These are phyloP conservation scores for Clavariopsis aquatica DNA, from an alignment of 495 filamentous ascomycete species.

Conservation along the genomic window DNA sequence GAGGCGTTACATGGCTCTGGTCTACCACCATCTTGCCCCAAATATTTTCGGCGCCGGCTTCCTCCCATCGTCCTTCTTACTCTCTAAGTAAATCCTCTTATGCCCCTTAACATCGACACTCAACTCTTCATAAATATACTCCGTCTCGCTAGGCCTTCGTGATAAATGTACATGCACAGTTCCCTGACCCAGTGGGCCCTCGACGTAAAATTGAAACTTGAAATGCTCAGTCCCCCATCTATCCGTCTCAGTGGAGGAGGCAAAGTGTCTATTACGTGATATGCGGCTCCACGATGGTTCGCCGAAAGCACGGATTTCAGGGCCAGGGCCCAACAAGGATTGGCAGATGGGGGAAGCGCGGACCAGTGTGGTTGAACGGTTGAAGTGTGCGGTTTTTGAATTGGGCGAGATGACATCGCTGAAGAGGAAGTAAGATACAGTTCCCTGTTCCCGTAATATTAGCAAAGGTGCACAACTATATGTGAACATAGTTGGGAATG, in stretches of 20 bases:
- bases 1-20: neutral
- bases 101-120: slow-evolving; percentile 75
- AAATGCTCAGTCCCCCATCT: slow-evolving; percentile 76
- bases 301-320: slow-evolving; percentile 79
- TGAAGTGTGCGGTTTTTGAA: slow-evolving; percentile 84
- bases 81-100: slow-evolving; percentile 62
- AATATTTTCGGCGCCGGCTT: slow-evolving; percentile 59
- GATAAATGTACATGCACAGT: slow-evolving; percentile 76
- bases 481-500: too few relatives aligned
- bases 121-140: slow-evolving; percentile 80
- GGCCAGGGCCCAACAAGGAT: slow-evolving; percentile 71
- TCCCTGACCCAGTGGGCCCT: slow-evolving; percentile 76
- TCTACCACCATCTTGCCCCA: slow-evolving; percentile 64
- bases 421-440: slow-evolving; percentile 76
- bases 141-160: slow-evolving; percentile 59
- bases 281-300: slow-evolving; percentile 81
- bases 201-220: slow-evolving; percentile 85
- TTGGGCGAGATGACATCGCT: slow-evolving; percentile 83
- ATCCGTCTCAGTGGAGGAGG: slow-evolving; percentile 71
- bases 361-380: slow-evolving; percentile 78
- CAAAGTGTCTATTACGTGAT: slow-evolving; percentile 80
- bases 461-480: too few relatives aligned
- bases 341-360: slow-evolving; percentile 68
- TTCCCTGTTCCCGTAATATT: slow-evolving; percentile 55
- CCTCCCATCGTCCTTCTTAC: slow-evolving; percentile 48